Evolutionary conservation across 164 flowering plant species (phyloP).

Genomic region (Amborella trichopoda): DNA sequence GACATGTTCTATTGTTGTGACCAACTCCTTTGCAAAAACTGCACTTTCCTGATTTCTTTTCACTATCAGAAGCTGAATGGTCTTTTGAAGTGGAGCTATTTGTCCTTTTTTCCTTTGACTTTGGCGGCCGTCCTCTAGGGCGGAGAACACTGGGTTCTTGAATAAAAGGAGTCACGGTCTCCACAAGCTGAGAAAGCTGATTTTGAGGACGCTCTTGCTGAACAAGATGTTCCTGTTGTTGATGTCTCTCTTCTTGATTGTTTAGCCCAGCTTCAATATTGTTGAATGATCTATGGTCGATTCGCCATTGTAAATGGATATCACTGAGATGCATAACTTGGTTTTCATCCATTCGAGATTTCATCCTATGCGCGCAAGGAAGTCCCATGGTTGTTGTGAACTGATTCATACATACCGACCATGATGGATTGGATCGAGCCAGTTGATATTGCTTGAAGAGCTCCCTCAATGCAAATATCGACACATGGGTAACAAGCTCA

Average conservation of each 20-base stretch:
- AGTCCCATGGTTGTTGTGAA: constrained; percentile 7
- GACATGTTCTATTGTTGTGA: constrained; percentile 5
- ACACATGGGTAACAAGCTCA: constrained; percentile 4
- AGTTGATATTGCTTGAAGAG: constrained; percentile 4
- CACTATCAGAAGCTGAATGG: not conserved
- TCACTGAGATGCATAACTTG: not conserved
- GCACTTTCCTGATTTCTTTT: constrained; percentile 1
- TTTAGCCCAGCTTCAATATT: not conserved
- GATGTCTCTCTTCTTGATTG: not conserved
- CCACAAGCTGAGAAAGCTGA: not conserved
- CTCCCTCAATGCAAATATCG: constrained; percentile 4
- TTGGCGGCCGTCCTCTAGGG: not conserved
- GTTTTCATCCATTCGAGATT: not conserved
- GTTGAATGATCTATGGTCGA: constrained; percentile 1
- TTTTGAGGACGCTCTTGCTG: not conserved
- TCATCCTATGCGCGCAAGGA: constrained; percentile 6
- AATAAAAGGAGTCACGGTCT: not conserved
- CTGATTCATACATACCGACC: not conserved
- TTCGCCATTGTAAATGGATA: constrained; percentile 6
- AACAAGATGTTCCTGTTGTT: not conserved
- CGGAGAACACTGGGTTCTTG: not conserved
- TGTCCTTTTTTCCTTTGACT: not conserved
- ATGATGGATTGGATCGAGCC: not conserved
- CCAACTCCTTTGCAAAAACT: constrained; percentile 2
- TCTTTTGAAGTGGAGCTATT: not conserved